These are phyloP conservation scores for Closterium sp. DNA, from an alignment of 139 green algal genomes.

Conservation along the genomic window DNA sequence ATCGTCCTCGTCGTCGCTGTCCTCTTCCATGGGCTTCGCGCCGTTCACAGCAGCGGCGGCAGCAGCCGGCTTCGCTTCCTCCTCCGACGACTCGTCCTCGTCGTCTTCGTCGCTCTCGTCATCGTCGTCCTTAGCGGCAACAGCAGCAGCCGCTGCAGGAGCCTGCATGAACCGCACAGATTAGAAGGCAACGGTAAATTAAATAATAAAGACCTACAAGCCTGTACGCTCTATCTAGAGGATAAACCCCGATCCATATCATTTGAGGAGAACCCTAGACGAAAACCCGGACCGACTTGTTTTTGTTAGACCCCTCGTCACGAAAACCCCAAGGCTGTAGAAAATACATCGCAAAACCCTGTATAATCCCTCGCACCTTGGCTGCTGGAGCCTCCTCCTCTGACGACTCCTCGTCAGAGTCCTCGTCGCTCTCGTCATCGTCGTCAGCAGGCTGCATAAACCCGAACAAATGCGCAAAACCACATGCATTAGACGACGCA, in stretches of 20 bases:
- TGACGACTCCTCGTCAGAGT: neutral
- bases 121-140: neutral
- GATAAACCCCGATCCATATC: too few species aligned
- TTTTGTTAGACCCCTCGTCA: too few species aligned
- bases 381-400: neutral
- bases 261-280: too few species aligned
- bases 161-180: neutral
- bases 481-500: too few species aligned
- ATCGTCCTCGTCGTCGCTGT: conserved; percentile 29
- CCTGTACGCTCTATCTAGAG: too few species aligned
- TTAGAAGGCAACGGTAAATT: too few species aligned
- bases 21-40: neutral
- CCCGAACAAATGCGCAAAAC: too few species aligned
- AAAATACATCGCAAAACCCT: too few species aligned
- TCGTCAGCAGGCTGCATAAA: neutral
- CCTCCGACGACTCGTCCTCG: neutral
- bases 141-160: neutral
- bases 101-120: neutral
- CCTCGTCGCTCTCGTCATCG: neutral
- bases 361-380: neutral
- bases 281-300: too few species aligned
- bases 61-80: neutral
- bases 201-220: too few species aligned
- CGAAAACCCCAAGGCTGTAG: too few species aligned
- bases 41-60: neutral